Percentiles rank a stretch among this genome's conserved stretches.
Conservation (phyloP, 2,329 filamentous ascomycete species). For the Aphanoascus verrucosus region DNA sequence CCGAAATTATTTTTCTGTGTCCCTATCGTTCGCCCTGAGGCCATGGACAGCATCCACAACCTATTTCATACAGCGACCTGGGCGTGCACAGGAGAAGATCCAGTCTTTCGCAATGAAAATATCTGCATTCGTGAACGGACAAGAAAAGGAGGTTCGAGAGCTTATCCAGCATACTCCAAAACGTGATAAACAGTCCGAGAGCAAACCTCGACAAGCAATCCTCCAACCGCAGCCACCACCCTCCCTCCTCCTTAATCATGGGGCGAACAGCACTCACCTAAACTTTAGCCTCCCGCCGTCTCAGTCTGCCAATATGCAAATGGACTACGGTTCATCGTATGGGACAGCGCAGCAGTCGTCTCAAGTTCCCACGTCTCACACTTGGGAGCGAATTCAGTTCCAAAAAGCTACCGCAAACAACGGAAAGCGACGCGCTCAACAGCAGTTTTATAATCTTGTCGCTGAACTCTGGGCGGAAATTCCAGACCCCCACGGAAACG, state of each 20-base stretch:
- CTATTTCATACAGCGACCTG: constrained; percentile 45
- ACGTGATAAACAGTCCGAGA: constrained; percentile 73
- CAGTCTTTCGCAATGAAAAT: constrained; percentile 73
- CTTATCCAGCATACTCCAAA: constrained; percentile 87
- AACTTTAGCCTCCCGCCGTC: constrained; percentile 21
- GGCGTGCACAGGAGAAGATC: constrained; percentile 46
- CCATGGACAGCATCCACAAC: constrained; percentile 48
- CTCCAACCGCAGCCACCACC: constrained; percentile 57
- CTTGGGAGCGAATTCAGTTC: constrained; percentile 86
- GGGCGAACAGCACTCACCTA: constrained; percentile 18
- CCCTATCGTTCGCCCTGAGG: constrained; percentile 62
- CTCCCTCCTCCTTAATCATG: constrained; percentile 26
- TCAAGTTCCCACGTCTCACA: constrained; percentile 41
- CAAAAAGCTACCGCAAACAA: constrained; percentile 92
- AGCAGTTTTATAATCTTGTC: constrained; percentile 87
- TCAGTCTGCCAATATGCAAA: constrained; percentile 22
- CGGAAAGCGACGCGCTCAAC: constrained; percentile 75
- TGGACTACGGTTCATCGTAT: constrained; percentile 29
- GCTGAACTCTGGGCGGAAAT: constrained; percentile 71
- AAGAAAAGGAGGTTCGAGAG: constrained; percentile 65
- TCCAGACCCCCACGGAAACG: constrained; percentile 34
- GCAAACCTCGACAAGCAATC: constrained; percentile 58
- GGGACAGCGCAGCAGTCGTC: constrained; percentile 24
- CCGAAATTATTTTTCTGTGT: constrained; percentile 81
- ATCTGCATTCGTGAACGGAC: constrained; percentile 68